These are phyloP conservation scores for Microsporum ferrugineum DNA, from an alignment of 2,329 filamentous ascomycete genomes.

Conservation along the genomic window DNA sequence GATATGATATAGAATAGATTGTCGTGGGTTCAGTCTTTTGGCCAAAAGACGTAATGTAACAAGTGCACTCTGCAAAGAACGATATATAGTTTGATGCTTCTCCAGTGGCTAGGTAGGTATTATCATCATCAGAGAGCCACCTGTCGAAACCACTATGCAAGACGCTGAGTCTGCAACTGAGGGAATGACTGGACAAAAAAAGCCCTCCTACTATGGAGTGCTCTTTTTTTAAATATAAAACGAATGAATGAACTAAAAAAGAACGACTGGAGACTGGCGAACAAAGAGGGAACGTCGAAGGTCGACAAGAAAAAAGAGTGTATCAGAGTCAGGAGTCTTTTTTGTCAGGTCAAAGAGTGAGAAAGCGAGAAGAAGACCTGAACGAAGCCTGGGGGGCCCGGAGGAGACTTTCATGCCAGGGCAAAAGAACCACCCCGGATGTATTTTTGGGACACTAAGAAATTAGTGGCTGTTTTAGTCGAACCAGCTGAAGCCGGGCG, in stretches of 20 bases:
- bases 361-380: not conserved
- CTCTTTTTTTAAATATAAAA: not conserved
- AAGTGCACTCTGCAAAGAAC: conserved; percentile 9
- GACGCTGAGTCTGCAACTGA: not conserved
- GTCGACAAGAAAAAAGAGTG: conserved; percentile 3
- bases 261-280: conserved; percentile 9
- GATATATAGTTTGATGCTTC: not conserved
- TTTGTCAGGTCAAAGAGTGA: conserved; percentile 5
- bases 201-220: not conserved
- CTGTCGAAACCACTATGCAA: not conserved
- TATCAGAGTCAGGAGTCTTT: not conserved
- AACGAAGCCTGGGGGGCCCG: not conserved
- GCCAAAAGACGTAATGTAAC: conserved; percentile 3
- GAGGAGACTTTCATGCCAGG: conserved; percentile 3
- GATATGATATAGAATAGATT: not conserved
- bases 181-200: not conserved
- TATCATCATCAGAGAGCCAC: not conserved
- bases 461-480: conserved; percentile 1
- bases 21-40: not conserved
- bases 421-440: not conserved
- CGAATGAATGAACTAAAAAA: conserved; percentile 4
- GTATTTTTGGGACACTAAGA: conserved; percentile 4
- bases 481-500: not conserved
- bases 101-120: too few species aligned
- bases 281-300: conserved; percentile 6